phyloP scores from a whole-genome alignment of 208 protist species.

The Trichomonas tenax region DNA sequence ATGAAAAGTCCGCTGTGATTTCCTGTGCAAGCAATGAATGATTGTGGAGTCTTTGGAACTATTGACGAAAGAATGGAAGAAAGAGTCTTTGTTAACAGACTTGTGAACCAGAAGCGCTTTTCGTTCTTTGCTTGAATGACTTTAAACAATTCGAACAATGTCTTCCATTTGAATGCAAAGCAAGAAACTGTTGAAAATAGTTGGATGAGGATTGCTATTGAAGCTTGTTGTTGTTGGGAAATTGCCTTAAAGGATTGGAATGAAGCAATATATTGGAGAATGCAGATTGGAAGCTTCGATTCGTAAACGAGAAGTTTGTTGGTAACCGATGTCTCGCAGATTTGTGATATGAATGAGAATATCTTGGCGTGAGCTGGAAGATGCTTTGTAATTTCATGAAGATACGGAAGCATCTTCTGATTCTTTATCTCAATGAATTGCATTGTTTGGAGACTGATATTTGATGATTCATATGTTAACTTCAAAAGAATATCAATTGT shows the following conservation, averaged over 20 bases:
- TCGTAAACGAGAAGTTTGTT: not conserved
- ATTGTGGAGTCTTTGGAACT: not conserved
- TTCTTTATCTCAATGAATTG: not conserved
- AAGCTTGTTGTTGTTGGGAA: not conserved
- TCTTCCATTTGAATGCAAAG: slow-evolving; percentile 15
- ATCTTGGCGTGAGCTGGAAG: not conserved
- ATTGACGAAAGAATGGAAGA: not conserved
- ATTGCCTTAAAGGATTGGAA: not conserved
- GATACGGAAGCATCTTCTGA: not conserved
- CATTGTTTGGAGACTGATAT: too few species aligned
- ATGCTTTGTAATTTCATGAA: not conserved
- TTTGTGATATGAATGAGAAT: not conserved
- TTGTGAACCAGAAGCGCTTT: not conserved
- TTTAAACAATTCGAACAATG: not conserved
- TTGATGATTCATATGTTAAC: not conserved
- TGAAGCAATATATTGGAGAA: not conserved
- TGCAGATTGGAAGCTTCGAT: not conserved
- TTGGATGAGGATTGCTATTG: not conserved
- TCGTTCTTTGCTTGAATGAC: not conserved
- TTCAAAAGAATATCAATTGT: not conserved
- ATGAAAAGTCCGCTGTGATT: not conserved
- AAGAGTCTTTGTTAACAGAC: not conserved
- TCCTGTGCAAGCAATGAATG: not conserved
- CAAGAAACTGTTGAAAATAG: not conserved
- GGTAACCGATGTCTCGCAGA: not conserved